Evolutionary conservation across 1,139 yeast species (phyloP), one percentile per base, ranked within the genome.

Genomic region (Suhomyces taliae): DNA sequence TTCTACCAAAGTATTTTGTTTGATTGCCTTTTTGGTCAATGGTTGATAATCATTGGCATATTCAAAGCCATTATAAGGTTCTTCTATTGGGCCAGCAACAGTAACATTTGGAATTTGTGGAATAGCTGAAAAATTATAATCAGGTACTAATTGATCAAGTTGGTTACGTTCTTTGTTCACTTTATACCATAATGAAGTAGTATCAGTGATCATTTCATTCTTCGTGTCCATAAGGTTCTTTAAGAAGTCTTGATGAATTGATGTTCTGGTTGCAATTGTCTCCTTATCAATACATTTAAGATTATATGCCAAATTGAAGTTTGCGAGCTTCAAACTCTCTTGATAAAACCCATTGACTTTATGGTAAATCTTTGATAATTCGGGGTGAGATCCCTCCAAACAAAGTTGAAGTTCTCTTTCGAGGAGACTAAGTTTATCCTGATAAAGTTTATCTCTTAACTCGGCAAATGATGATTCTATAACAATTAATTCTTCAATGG

Each of bases 171-270:
- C 99, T 58, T 86, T 83, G 66, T 91, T 91, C 59, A 91, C 87
- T 55, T 87, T 86, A 69, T 93, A 93, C 98, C 99, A 93, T 55
- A 83, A 78, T 41, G 88, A 82, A 1, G 98, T 91, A 6, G 96
- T 88, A 15, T 82, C 78, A 48, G 81, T 76, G 44, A 93, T 77
- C 73, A 90, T 74, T 34, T 75, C 72, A 48, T 79, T 78, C 53
- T 91, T 86, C 41, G 79, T 66, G 60, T 90, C 96, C 59, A 85
- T 82, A 40, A 82, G 71, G 52, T 81, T 79, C 58, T 86, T 87
- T 62, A 82, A 69, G 63, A 81, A 90, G 62, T 90, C 90, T 65
- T 93, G 98, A 63, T 91, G 97, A 37, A 90, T 79, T 48, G 85
- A 81, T 6, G 88, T 86, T 50, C 98, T 71, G 32, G 83, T 77